phyloP scores from a whole-genome alignment of 2,329 filamentous ascomycete genomes.

The Diaporthe ampelina region DNA sequence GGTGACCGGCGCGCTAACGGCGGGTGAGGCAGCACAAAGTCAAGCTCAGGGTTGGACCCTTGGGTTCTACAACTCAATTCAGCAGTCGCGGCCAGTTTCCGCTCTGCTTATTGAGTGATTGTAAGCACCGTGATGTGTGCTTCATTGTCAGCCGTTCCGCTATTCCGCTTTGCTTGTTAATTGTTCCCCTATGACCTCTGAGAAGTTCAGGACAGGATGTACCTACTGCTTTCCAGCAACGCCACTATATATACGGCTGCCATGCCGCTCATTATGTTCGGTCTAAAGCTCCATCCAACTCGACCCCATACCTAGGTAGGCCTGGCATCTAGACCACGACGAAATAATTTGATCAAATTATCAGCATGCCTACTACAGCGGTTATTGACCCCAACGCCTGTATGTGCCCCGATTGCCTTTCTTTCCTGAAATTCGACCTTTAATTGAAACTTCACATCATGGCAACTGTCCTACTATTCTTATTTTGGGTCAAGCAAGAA shows the following conservation, averaged over 20 bases:
- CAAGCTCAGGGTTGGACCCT: neutral
- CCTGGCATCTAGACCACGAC: neutral
- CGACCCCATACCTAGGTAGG: neutral
- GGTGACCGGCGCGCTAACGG: slow-evolving; percentile 11
- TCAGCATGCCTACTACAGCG: neutral
- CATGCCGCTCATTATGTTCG: neutral
- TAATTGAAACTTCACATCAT: neutral
- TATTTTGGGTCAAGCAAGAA: neutral
- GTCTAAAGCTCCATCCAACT: neutral
- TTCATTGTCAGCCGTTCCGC: neutral
- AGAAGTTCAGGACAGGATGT: neutral
- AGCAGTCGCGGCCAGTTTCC: slow-evolving; percentile 3
- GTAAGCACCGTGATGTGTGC: neutral
- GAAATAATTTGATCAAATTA: neutral
- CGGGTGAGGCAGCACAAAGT: neutral
- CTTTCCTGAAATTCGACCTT: neutral
- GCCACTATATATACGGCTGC: neutral
- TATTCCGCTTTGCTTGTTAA: slow-evolving; percentile 26
- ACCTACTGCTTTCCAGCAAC: neutral
- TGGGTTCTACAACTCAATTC: neutral
- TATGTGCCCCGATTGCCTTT: neutral
- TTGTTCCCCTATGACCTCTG: neutral
- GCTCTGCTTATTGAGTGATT: neutral
- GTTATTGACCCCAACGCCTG: neutral
- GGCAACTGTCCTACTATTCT: too few relatives aligned